A percentile compares a stretch with the other conserved stretches of the same genome.
These are phyloP conservation scores for Lepiota venenata DNA, from an alignment of 768 basidiomycete species.

Conservation along the genomic window DNA sequence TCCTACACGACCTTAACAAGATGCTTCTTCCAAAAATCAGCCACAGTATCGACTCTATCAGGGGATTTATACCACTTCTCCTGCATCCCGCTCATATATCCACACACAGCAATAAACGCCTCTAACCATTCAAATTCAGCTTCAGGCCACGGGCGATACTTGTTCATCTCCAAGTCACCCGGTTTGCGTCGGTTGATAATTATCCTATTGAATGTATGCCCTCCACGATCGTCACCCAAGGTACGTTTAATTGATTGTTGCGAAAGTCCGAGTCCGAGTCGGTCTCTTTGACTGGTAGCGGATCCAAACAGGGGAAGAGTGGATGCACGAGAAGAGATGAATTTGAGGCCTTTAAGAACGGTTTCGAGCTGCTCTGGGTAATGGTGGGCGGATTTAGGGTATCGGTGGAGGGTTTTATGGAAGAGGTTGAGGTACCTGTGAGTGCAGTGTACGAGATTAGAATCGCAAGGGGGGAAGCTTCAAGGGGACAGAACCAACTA, in stretches of 20 bases:
- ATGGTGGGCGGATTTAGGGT: conserved; percentile 4
- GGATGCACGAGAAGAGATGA: conserved; percentile 1
- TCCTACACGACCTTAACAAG: neutral
- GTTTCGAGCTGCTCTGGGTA: conserved; percentile 13
- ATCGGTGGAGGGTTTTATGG: neutral
- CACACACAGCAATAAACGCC: conserved; percentile 20
- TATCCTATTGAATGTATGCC: conserved; percentile 5
- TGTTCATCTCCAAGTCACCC: neutral
- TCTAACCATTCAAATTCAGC: conserved; percentile 23
- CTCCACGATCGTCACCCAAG: neutral
- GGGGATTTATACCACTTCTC: conserved; percentile 15
- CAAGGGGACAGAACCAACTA: neutral
- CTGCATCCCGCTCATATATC: conserved; percentile 20
- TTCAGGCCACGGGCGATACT: conserved; percentile 15
- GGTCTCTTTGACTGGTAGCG: too few species aligned
- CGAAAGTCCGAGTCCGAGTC: too few species aligned
- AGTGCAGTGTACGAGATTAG: neutral
- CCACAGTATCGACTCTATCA: conserved; percentile 16
- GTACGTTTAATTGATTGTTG: too few species aligned
- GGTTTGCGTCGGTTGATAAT: neutral
- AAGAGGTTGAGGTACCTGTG: neutral
- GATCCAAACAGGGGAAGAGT: neutral
- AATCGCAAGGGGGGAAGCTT: conserved; percentile 11
- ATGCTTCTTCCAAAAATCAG: conserved; percentile 20
- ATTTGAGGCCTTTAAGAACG: conserved; percentile 15